Conservation (phyloP, 2,329 filamentous ascomycete genomes). For the Zasmidium angulare region DNA sequence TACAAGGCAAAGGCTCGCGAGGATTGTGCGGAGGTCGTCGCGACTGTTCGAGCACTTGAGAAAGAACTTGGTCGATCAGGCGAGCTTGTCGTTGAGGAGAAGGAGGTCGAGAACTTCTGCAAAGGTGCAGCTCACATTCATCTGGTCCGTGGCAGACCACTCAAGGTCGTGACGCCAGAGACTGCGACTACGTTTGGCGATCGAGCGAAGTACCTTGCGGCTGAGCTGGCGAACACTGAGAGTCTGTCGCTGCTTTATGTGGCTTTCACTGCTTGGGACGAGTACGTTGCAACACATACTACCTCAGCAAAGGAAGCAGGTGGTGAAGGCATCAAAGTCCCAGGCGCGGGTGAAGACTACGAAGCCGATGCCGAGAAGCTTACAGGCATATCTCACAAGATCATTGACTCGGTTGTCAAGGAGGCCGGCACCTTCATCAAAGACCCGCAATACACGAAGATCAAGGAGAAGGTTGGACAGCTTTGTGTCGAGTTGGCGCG, state of each 20-base stretch:
- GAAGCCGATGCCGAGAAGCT: constrained; percentile 42
- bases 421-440: constrained; percentile 42
- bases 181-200: constrained; percentile 31
- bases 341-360: constrained; percentile 37
- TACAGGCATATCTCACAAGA: constrained; percentile 43
- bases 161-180: constrained; percentile 50
- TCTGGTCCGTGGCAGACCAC: constrained; percentile 67
- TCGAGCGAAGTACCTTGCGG: constrained; percentile 51
- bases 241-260: constrained; percentile 51
- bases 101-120: constrained; percentile 87
- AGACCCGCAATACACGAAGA: constrained; percentile 41
- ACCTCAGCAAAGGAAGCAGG: constrained; percentile 32
- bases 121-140: constrained; percentile 94
- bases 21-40: constrained; percentile 74
- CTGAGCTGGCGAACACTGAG: constrained; percentile 44
- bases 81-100: constrained; percentile 56
- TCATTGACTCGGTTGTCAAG: constrained; percentile 44
- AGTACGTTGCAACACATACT: constrained; percentile 43
- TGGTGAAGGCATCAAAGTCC: constrained; percentile 36
- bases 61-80: constrained; percentile 44
- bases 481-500: constrained; percentile 57
- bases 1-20: constrained; percentile 85
- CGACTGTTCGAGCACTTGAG: constrained; percentile 60
- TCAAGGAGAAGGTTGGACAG: constrained; percentile 38
- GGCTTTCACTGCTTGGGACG: constrained; percentile 53